These are phyloP conservation scores for Myrmaecium sp. DNA, from an alignment of 2,329 filamentous ascomycete genomes.

Conservation along the genomic window DNA sequence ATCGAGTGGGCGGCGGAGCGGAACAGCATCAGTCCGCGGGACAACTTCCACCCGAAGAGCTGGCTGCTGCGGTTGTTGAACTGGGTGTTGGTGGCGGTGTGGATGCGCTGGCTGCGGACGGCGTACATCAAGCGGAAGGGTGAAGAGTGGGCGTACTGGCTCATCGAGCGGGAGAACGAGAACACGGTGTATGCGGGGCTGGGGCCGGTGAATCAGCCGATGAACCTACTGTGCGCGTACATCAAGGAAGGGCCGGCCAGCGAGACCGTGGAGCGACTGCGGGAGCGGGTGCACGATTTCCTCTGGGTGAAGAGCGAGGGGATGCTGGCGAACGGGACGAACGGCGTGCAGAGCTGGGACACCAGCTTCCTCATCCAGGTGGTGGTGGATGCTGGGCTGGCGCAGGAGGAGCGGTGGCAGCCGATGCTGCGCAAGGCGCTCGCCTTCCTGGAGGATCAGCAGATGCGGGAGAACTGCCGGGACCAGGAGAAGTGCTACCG, in stretches of 20 bases:
- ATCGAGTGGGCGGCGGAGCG: slow-evolving; percentile 66
- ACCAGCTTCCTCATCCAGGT: slow-evolving; percentile 81
- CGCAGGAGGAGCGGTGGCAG: slow-evolving; percentile 58
- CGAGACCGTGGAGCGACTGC: slow-evolving; percentile 53
- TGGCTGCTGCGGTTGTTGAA: slow-evolving; percentile 67
- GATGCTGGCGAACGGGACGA: slow-evolving; percentile 89
- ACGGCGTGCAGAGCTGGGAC: slow-evolving; percentile 97
- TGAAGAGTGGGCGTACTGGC: slow-evolving; percentile 64
- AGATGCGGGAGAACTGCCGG: slow-evolving; percentile 68
- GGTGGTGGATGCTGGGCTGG: slow-evolving; percentile 60
- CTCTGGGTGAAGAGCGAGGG: slow-evolving; percentile 86
- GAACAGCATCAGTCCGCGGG: slow-evolving; percentile 60
- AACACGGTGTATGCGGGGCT: slow-evolving; percentile 81
- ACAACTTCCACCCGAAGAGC: slow-evolving; percentile 89
- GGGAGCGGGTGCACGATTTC: slow-evolving; percentile 69
- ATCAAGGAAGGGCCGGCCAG: slow-evolving; percentile 66
- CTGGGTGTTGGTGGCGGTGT: slow-evolving; percentile 62
- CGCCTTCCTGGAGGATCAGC: slow-evolving; percentile 74
- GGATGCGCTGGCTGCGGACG: slow-evolving; percentile 59
- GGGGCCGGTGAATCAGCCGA: slow-evolving; percentile 74
- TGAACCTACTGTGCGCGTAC: slow-evolving; percentile 82
- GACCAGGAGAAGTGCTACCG: slow-evolving; percentile 72
- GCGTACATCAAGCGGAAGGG: slow-evolving; percentile 49
- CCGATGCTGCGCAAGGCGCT: slow-evolving; percentile 73
- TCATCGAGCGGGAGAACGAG: slow-evolving; percentile 79